Conservation (phyloP, 73 alveolate species). For the Paramecium primaurelia region DNA sequence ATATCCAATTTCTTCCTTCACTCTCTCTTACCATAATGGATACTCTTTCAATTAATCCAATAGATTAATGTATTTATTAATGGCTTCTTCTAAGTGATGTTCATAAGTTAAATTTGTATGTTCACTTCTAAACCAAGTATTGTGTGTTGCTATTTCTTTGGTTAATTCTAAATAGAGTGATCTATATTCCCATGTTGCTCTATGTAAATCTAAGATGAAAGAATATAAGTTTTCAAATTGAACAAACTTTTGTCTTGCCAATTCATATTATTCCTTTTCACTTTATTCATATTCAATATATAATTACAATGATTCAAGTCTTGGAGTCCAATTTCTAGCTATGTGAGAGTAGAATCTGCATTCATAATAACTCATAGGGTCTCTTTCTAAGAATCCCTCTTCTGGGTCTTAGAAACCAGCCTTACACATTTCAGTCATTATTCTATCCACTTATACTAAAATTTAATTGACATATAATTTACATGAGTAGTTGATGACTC, state of each 20-base stretch:
- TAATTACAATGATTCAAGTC: constrained; percentile 2
- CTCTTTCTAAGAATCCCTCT: background rate
- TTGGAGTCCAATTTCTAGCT: constrained; percentile 32
- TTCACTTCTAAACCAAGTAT: constrained; percentile 39
- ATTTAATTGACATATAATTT: background rate
- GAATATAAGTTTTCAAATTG: constrained; percentile 8
- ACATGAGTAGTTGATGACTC: constrained; percentile 31
- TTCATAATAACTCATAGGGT: constrained; percentile 22
- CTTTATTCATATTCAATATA: background rate
- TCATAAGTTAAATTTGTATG: background rate
- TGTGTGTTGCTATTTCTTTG: background rate
- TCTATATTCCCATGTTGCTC: constrained; percentile 20
- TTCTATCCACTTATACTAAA: constrained; percentile 16
- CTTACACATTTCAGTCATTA: constrained; percentile 46
- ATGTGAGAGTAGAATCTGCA: background rate
- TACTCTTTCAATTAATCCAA: constrained; percentile 2
- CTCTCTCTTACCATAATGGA: constrained; percentile 33
- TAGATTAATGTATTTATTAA: background rate
- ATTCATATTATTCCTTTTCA: background rate
- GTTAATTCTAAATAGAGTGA: constrained; percentile 8
- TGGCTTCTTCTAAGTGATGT: constrained; percentile 13
- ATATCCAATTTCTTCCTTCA: constrained; percentile 35
- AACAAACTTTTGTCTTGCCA: background rate
- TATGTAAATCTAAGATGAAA: background rate
- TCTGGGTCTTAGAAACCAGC: constrained; percentile 31